These are phyloP conservation scores for Pezicula radicicola DNA, from an alignment of 2,329 filamentous ascomycete species.

Conservation along the genomic window DNA sequence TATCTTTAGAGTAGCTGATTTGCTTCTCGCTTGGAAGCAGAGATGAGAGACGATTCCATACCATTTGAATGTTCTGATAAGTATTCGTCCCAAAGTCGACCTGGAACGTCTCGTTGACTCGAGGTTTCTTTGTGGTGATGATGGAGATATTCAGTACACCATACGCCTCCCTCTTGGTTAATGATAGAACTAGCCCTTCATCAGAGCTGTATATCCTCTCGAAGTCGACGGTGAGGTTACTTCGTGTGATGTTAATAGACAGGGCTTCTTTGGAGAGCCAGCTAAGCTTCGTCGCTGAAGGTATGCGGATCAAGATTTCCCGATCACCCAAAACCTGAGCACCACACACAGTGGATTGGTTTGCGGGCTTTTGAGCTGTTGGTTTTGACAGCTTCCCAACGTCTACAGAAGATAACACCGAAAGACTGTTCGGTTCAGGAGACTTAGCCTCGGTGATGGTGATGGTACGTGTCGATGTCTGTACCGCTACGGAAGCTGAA, in stretches of 20 bases:
- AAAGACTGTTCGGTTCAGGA: conserved; percentile 31
- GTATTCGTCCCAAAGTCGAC: conserved; percentile 50
- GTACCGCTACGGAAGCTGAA: conserved; percentile 18
- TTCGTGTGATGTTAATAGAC: conserved; percentile 51
- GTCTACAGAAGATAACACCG: conserved; percentile 38
- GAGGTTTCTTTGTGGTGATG: conserved; percentile 55
- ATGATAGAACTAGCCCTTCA: conserved; percentile 34
- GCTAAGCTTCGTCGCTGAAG: conserved; percentile 44
- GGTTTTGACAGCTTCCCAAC: conserved; percentile 19
- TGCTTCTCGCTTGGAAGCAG: conserved; percentile 10
- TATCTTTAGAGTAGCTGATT: conserved; percentile 10
- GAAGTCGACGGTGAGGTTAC: conserved; percentile 43
- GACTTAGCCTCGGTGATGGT: conserved; percentile 30
- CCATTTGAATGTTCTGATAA: conserved; percentile 19
- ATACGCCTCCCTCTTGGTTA: conserved; percentile 51
- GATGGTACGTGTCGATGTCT: conserved; percentile 27
- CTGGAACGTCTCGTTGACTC: conserved; percentile 57
- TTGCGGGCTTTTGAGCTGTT: conserved; percentile 11
- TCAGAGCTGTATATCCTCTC: conserved; percentile 33
- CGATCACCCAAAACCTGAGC: conserved; percentile 43
- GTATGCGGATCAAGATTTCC: conserved; percentile 53
- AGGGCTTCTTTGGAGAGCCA: conserved; percentile 58
- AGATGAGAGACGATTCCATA: conserved; percentile 20
- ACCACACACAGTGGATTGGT: conserved; percentile 37
- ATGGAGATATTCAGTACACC: conserved; percentile 57